Base-by-base conservation (phyloP, 1,284 basidiomycete genomes). In the Trichosporon asahii region DNA sequence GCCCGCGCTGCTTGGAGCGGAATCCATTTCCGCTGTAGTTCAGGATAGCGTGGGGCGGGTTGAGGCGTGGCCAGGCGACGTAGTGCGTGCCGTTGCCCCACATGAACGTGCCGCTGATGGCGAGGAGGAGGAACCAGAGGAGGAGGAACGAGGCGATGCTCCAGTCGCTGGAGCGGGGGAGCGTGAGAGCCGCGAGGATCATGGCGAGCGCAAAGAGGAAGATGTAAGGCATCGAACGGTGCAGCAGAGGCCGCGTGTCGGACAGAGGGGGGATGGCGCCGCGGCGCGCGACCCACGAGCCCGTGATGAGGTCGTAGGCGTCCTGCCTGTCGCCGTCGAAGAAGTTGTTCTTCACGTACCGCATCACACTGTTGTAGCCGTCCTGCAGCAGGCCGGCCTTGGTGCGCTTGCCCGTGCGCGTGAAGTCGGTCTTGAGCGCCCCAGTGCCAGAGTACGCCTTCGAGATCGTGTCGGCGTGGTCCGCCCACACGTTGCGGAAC, bases 301-400 rank as follows among this genome's bases (percentile, higher is more conserved):
- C 97, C 6, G 95, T 96, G 75, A 99, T 87, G 70, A 99, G 87
- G 81, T 99, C 97, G 79, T 92, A 96, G 1, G 91, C 93, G 83
- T 98, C 95, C 89, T 95, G 95, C 78, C 95, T 86, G 66, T 94
- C 88, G 6, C 97, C 97, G 81, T 99, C 97, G 78, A 98, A 93
- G 85, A 94, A 95, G 82, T 98, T 99, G 86, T 99, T 99, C 86
- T 91, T 95, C 75, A 98, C 79, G 81, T 99, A 99, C 72, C 97
- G 89, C 84, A 90, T 87, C 1, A 90, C 81, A 21, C 91, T 91
- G 83, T 98, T 99, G 82, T 90, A 86, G 0, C 94, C 93, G 83
- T 99, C 97, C 78, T 95, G 90, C 64, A 97, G 77, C 31, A 86
- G 82, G 31, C 96, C 96, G 72, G 89, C 88, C 66, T 86, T 88